Evolutionary conservation across 352 stramenopile genomes (phyloP).

Genomic region (Globisporangium cystogenes): DNA sequence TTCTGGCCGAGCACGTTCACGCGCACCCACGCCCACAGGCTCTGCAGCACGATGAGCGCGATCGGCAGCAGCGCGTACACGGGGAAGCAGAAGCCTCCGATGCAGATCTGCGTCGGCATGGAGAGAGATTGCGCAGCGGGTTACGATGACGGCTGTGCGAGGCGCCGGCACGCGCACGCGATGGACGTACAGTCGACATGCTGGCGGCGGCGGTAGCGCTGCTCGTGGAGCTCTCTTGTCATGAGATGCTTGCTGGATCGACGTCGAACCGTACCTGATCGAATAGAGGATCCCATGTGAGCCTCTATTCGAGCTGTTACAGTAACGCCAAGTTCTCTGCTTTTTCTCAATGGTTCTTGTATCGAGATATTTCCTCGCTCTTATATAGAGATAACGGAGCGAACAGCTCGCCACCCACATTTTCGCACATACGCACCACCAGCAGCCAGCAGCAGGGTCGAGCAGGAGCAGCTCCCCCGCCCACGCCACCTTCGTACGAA

Average conservation of each 20-base stretch:
- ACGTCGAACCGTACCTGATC: too few species aligned
- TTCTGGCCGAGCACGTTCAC: conserved; percentile 53
- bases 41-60: conserved; percentile 63
- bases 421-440: neutral
- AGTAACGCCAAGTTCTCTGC: conserved; percentile 6
- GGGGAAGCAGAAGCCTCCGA: conserved; percentile 72
- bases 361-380: conserved; percentile 9
- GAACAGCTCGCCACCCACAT: neutral
- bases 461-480: too few species aligned
- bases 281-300: too few species aligned
- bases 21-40: conserved; percentile 64
- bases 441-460: neutral
- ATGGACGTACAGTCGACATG: neutral
- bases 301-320: neutral
- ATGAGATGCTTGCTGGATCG: too few species aligned
- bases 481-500: neutral
- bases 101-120: conserved; percentile 52
- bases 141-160: neutral
- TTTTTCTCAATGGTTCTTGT: conserved; percentile 18
- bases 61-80: conserved; percentile 72
- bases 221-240: too few species aligned
- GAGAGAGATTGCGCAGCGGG: neutral
- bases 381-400: too few species aligned
- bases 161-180: too few species aligned
- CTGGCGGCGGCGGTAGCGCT: too few species aligned